phyloP scores from a whole-genome alignment of 805 yeast genomes.

The Dipodascus geniculatus region DNA sequence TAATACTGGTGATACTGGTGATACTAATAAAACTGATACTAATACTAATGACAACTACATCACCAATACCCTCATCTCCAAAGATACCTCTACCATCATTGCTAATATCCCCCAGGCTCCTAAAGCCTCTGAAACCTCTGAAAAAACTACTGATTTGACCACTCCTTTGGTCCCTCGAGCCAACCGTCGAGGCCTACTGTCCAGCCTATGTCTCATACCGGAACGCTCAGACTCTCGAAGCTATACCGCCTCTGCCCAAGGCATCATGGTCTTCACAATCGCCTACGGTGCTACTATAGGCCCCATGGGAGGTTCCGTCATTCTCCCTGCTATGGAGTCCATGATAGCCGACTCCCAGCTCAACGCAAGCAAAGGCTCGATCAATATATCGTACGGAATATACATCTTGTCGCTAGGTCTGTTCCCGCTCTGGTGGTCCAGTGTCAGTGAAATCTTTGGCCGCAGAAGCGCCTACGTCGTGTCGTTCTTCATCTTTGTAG shows the following conservation, averaged over 20 bases:
- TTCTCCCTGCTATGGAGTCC: slow-evolving; percentile 64
- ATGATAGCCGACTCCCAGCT: slow-evolving; percentile 46
- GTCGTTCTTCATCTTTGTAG: slow-evolving; percentile 51
- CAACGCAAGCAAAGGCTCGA: slow-evolving; percentile 30
- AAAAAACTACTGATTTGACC: too few relatives aligned
- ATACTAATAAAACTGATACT: too few relatives aligned
- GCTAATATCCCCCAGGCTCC: too few relatives aligned
- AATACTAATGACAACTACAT: too few relatives aligned
- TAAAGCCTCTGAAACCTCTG: background rate
- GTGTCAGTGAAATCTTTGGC: slow-evolving; percentile 63
- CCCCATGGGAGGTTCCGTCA: slow-evolving; percentile 81
- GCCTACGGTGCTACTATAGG: slow-evolving; percentile 71
- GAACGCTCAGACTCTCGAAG: slow-evolving; percentile 66
- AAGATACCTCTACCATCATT: too few relatives aligned
- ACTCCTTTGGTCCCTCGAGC: slow-evolving; percentile 24
- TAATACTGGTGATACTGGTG: too few relatives aligned
- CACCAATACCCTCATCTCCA: too few relatives aligned
- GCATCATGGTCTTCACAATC: slow-evolving; percentile 46
- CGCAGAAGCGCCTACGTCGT: slow-evolving; percentile 61
- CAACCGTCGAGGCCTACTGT: slow-evolving; percentile 49
- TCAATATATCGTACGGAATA: slow-evolving; percentile 71
- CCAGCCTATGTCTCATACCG: slow-evolving; percentile 40
- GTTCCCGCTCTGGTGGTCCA: slow-evolving; percentile 85
- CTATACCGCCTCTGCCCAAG: slow-evolving; percentile 40
- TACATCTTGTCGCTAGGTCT: slow-evolving; percentile 64